Conservation (phyloP, 139 green algal genomes). For the Spirogloea muscicola region DNA sequence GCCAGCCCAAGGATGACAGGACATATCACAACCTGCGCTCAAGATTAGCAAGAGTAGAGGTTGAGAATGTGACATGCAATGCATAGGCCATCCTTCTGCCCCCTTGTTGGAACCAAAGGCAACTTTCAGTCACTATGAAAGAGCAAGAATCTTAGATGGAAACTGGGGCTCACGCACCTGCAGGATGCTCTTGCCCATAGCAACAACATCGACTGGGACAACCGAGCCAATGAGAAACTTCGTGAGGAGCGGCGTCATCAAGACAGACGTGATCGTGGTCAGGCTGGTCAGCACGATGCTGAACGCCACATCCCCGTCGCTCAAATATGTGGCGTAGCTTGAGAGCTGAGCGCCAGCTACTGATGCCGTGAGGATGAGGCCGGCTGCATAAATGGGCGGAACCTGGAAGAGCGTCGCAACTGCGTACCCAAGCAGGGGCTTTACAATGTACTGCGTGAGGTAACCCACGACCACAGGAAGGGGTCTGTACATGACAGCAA, state of each 20-base stretch:
- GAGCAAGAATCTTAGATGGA: background rate
- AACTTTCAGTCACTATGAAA: background rate
- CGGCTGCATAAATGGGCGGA: conserved; percentile 50
- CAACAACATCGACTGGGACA: conserved; percentile 61
- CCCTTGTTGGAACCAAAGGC: background rate
- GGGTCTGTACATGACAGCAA: background rate
- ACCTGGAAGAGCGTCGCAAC: conserved; percentile 52
- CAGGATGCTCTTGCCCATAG: conserved; percentile 30
- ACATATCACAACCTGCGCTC: conserved; percentile 26
- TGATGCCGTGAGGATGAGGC: conserved; percentile 71
- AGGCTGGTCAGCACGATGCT: conserved; percentile 76
- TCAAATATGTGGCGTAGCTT: conserved; percentile 76
- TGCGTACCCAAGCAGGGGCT: conserved; percentile 29
- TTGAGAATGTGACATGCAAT: background rate
- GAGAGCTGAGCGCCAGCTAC: conserved; percentile 67
- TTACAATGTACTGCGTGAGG: background rate
- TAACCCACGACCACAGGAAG: background rate
- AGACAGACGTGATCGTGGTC: conserved; percentile 66
- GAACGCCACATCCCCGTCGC: conserved; percentile 70
- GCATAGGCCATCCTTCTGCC: background rate
- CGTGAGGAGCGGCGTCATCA: conserved; percentile 73
- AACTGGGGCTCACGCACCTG: conserved; percentile 17
- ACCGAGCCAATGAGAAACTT: conserved; percentile 63
- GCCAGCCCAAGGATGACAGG: conserved; percentile 21
- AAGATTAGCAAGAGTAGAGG: background rate